These are phyloP conservation scores for Sphagnum magellanicum DNA, from an alignment of 228 moss, liverwort and hornwort genomes.

Conservation along the genomic window DNA sequence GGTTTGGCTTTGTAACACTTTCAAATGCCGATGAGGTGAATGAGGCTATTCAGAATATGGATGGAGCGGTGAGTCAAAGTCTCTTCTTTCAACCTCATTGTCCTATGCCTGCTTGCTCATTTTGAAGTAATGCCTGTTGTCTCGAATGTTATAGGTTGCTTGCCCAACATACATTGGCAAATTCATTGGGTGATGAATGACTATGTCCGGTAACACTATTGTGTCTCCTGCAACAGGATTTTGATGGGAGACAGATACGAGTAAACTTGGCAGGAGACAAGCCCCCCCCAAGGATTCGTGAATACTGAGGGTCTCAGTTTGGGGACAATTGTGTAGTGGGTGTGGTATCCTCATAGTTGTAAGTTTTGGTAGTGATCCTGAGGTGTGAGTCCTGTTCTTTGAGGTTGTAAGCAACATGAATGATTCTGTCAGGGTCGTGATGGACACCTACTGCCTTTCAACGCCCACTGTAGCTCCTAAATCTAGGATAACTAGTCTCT, in stretches of 20 bases:
- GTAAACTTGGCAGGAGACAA: conserved; percentile 4
- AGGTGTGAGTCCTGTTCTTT: no score
- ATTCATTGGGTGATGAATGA: background rate
- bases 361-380: no score
- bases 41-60: background rate
- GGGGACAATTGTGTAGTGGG: no score
- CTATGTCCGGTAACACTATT: background rate
- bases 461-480: no score
- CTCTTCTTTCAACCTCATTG: background rate
- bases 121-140: background rate
- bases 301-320: no score
- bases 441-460: no score
- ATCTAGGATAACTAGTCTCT: no score
- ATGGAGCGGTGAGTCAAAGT: conserved; percentile 1
- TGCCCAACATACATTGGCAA: background rate
- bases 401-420: no score
- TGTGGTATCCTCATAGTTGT: no score
- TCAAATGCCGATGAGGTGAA: background rate
- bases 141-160: background rate
- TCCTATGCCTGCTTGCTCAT: background rate
- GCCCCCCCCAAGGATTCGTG: background rate
- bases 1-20: conserved; percentile 76
- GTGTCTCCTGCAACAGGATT: background rate
- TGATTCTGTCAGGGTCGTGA: no score
- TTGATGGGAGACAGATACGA: background rate